Evolutionary conservation across 129 eudicot genomes (phyloP).

Genomic region (Pittosporum tobira): DNA sequence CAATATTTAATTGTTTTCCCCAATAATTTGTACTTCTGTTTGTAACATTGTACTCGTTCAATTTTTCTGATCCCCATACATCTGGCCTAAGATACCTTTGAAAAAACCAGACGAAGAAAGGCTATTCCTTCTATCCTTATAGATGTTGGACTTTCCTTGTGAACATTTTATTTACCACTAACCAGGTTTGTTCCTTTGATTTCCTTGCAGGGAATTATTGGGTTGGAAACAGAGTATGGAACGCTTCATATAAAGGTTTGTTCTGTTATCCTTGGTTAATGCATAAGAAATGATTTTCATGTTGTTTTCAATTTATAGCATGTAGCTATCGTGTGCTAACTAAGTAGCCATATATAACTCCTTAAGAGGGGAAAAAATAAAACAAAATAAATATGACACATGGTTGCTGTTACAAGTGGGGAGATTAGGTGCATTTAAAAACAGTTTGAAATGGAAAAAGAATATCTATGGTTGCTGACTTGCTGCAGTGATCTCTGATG

Average conservation of each 20-base stretch:
- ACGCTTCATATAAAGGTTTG: slow-evolving; percentile 75
- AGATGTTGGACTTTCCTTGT: background rate
- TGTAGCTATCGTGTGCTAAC: background rate
- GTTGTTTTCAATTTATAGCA: background rate
- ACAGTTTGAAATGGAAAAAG: background rate
- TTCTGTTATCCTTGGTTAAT: background rate
- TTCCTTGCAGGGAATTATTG: slow-evolving; percentile 69
- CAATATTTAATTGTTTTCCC: background rate
- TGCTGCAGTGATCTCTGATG: background rate
- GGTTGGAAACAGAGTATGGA: slow-evolving; percentile 67
- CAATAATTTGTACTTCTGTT: background rate
- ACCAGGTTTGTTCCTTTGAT: slow-evolving; percentile 4
- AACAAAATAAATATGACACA: too few species aligned
- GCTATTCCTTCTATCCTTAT: background rate
- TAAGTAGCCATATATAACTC: background rate
- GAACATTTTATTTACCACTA: slow-evolving; percentile 1
- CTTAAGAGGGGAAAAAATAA: too few species aligned
- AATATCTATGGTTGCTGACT: background rate
- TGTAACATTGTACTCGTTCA: background rate
- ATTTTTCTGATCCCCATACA: too few species aligned
- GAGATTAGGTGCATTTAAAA: background rate
- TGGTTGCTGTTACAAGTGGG: background rate
- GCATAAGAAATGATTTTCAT: background rate
- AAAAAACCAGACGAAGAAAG: too few species aligned
- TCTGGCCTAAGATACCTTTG: too few species aligned